Base-by-base conservation (phyloP, 768 basidiomycete species). In the Amanita fuliginea region DNA sequence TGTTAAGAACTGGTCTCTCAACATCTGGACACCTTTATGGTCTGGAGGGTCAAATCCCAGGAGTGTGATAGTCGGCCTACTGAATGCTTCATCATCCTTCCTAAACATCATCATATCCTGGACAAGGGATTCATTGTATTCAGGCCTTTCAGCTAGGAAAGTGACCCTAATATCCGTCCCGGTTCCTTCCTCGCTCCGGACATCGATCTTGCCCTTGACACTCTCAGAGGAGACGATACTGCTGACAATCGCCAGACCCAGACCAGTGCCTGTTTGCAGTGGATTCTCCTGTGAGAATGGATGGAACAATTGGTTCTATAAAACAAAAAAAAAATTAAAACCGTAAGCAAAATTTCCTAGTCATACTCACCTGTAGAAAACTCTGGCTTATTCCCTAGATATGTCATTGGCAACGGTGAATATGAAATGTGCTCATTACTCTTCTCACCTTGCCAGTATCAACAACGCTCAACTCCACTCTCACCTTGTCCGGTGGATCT, bases 261-360 rank as follows among this genome's bases (percentile, higher is more conserved):
- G 76, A 4, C 93, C 94, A 1, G 93, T 96, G 1, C 93, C 93
- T 1, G 90, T 82, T 59, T 94, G 91, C 4, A 95, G 63, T 0
- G 93, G 92, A 56, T 95, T 94, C 64, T 96, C 94, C 68, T 97
- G 94, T 0, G 92, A 92, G 67, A 97, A 97, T 0, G 94, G 94
- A 57, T 95, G 94, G 69, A 96, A 97, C 4, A 97, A 72, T 67
- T 94, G 89, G 57, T 96, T 92, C 86, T 87, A 55, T 51, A 36
- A 50, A 45, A 28, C 8, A 28, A 46, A 8, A n/a, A n/a, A n/a
- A n/a, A n/a, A n/a, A n/a, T n/a, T n/a, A 37, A 28, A 30, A 14
- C n/a, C 11, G 22, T 37, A 42, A 36, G 46, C 40, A 35, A n/a
- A 22, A 45, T 42, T 26, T 24, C 13, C 21, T 6, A 51, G 47